phyloP scores from a whole-genome alignment of 306 rosid genomes.

The Astragalus glycyphyllos region DNA sequence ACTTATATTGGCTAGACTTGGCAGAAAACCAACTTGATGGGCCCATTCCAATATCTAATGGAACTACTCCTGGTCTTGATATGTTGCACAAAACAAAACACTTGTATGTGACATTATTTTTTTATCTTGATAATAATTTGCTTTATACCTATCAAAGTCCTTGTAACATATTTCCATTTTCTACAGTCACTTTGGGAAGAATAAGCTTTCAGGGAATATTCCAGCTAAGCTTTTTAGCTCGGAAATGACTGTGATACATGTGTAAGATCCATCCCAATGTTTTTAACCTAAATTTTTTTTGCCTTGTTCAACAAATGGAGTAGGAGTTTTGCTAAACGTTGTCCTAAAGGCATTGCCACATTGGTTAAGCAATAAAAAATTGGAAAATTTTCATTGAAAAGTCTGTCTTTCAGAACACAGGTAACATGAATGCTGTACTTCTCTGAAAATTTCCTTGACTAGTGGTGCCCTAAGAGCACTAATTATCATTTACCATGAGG shows the following conservation, averaged over 20 bases:
- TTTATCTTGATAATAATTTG: neutral
- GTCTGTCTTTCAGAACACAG: neutral
- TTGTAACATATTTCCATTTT: conserved; percentile 36
- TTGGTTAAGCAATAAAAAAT: neutral
- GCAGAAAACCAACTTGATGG: conserved; percentile 53
- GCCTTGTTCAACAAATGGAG: neutral
- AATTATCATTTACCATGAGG: neutral
- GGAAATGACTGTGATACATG: conserved; percentile 59
- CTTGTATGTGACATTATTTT: conserved; percentile 48
- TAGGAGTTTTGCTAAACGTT: neutral
- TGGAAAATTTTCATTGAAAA: neutral
- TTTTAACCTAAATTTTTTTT: conserved; percentile 15
- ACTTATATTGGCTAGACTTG: conserved; percentile 51
- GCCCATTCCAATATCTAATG: conserved; percentile 55
- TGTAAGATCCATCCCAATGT: conserved; percentile 52
- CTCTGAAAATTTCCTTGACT: neutral
- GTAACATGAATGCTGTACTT: neutral
- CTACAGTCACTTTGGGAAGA: conserved; percentile 70
- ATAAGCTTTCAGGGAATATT: conserved; percentile 60
- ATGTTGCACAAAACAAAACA: conserved; percentile 46
- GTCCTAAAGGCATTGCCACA: neutral
- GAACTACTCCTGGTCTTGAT: conserved; percentile 60
- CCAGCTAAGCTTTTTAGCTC: conserved; percentile 64
- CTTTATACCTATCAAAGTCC: conserved; percentile 2
- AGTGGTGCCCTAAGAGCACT: neutral